Conservation (phyloP, 1,139 yeast species). For the Pichia sp. region DNA sequence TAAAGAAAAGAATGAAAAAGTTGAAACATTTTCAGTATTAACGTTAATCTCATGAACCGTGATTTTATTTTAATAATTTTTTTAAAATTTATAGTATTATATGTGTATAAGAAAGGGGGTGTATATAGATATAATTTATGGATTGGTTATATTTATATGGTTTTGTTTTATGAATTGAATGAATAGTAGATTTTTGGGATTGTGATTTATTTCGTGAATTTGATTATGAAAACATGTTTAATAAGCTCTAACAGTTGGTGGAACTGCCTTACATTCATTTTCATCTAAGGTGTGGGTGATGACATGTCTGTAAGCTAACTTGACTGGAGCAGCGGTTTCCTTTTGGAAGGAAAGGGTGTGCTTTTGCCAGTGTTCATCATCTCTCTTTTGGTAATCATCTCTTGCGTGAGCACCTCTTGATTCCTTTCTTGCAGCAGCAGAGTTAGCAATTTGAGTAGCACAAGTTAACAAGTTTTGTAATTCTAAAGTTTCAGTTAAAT, state of each 20-base stretch:
- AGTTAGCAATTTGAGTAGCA: constrained; percentile 93
- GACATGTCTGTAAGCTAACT: constrained; percentile 85
- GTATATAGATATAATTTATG: background rate
- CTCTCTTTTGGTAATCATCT: constrained; percentile 96
- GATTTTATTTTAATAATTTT: too few relatives aligned
- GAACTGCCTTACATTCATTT: constrained; percentile 91
- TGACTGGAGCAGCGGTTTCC: constrained; percentile 66
- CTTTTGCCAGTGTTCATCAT: constrained; percentile 97
- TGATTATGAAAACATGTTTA: constrained; percentile 10
- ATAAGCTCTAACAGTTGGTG: constrained; percentile 95
- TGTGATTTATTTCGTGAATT: background rate
- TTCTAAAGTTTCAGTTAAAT: constrained; percentile 93
- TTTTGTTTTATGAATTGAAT: background rate
- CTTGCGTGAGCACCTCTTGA: constrained; percentile 99
- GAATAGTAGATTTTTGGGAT: background rate
- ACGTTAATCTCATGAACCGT: too few relatives aligned
- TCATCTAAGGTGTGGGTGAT: constrained; percentile 83
- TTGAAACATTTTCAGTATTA: too few relatives aligned
- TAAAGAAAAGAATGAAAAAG: too few relatives aligned
- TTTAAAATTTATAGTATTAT: too few relatives aligned
- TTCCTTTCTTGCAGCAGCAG: constrained; percentile 95
- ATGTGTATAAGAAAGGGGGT: too few relatives aligned
- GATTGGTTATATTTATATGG: background rate
- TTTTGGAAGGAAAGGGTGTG: constrained; percentile 94
- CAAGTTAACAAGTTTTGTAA: constrained; percentile 95